Base-by-base conservation (phyloP, 176 grass and related monocot species). In the Ensete ventricosum region DNA sequence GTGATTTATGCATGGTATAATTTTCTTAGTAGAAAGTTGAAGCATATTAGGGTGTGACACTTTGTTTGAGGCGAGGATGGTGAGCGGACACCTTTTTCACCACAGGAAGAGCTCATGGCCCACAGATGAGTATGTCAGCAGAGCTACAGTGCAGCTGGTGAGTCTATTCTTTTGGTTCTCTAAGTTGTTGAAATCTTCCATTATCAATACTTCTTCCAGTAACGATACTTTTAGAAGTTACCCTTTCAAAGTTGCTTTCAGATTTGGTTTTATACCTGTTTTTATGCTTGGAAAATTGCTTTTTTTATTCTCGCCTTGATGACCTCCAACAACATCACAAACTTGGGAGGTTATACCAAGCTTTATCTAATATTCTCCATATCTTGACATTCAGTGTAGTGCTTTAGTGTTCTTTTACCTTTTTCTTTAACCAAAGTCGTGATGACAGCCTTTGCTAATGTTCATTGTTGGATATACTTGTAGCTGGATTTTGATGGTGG, bases 401-500 rank as follows among this genome's bases (percentile, higher is more conserved):
- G n/a, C 17, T 2, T 69, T 69, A 14, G 5, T 49, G 6, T 1
- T 66, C 8, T 17, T 9, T 7, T 19, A 73, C 24, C 12, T 16
- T 54, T 25, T 52, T 21, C 52, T 55, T 21, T 73, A 14, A 54
- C 71, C 19, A 25, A 2, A 54, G 23, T 14, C n/a, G 10, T 23
- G n/a, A 25, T 11, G 12, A 0, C 24, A 16, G 49, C 20, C 52
- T 73, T 23, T 55, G 11, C 53, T 80, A 50, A 53, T 64, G 14
- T 21, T 73, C n/a, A 34, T 53, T 34, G 2, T 48, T 53, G 54
- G 14, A 13, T 80, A 20, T 64, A 64, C 55, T 19, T 82, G 80
- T 78, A 97, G 94, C 79, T 97, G 19, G 90, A 97, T 78, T 93
- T 97, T 66, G 90, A 97, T 83, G 94, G 89, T 62, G 90, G 94